Base-by-base conservation (phyloP, 176 grass and related monocot species). In the Chrysopogon serrulatus region DNA sequence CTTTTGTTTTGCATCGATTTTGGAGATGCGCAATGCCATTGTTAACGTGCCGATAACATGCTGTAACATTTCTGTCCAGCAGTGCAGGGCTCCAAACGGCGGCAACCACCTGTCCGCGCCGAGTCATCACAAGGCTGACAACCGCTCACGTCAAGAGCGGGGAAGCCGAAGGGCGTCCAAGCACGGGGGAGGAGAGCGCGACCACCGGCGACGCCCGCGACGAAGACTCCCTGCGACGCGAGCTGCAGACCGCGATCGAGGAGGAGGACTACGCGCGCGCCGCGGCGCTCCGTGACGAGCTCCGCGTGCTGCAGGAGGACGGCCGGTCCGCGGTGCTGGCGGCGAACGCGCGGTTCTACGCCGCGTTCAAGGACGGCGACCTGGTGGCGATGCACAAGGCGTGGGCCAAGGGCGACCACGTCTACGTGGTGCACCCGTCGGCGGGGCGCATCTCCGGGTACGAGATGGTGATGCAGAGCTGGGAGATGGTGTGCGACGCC, bases 391-490 rank as follows among this genome's bases (percentile, higher is more conserved):
- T 95, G 92, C 92, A 84, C 8, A 80, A 65, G 0, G 19, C 86
- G 9, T 98, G 95, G 95, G 86, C 88, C 0, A 87, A 92, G 86
- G 95, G 92, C 9, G 92, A 95, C 8, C 92, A 98, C 10, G 90
- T 98, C 15, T 91, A 89, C 13, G 95, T 95, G 10, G 88, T 98
- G 66, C 95, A 98, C 79, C 95, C 92, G 5, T 86, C 85, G 4
- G 87, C 92, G 10, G 87, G 90, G 8, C 40, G 86, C 53, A 95
- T 98, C 54, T 80, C 89, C 0, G 90, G 92, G 13, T 90, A 95
- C 59, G 95, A 98, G n/a, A 73, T 90, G 79, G 95, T 95, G 45
- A 95, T 93, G 92, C 88, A 79, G 85, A 95, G 95, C 81, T 95
- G 95, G 95, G 95, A 98, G 82, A 86, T 91, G 65, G 95, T 98